Percentiles rank a stretch among this genome's conserved stretches.
These are phyloP conservation scores for Lachancea fermentati DNA, from an alignment of 805 yeast species.

Conservation along the genomic window DNA sequence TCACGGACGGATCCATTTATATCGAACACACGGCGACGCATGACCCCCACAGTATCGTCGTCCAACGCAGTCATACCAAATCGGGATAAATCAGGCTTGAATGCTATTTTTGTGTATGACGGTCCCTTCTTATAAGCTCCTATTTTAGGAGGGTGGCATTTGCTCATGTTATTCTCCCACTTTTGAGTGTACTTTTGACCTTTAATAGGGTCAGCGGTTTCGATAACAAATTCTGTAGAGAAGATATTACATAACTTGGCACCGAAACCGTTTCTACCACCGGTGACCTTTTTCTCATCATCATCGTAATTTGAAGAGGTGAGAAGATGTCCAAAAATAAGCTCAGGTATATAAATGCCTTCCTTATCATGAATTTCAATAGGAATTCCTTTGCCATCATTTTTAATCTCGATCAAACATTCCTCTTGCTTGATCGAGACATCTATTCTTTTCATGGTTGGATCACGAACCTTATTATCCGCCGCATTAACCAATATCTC, in stretches of 20 bases:
- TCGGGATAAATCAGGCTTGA: conserved; percentile 78
- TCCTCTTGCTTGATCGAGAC: conserved; percentile 76
- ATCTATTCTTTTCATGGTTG: conserved; percentile 76
- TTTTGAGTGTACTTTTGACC: conserved; percentile 67
- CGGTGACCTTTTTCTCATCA: conserved; percentile 89
- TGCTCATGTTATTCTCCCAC: conserved; percentile 85
- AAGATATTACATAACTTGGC: conserved; percentile 96
- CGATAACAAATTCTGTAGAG: conserved; percentile 78
- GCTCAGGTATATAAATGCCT: conserved; percentile 87
- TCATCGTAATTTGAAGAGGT: conserved; percentile 97
- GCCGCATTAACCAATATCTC: conserved; percentile 98
- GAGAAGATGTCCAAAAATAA: conserved; percentile 89
- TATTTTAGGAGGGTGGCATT: conserved; percentile 70
- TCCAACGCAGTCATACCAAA: conserved; percentile 85
- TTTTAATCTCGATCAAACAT: conserved; percentile 71
- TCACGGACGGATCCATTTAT: conserved; percentile 90
- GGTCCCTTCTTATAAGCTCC: conserved; percentile 43
- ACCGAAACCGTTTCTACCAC: conserved; percentile 98
- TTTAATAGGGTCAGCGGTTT: conserved; percentile 73
- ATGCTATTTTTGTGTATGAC: conserved; percentile 82
- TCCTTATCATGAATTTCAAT: conserved; percentile 90
- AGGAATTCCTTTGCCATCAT: conserved; percentile 95
- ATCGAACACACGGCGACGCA: conserved; percentile 92
- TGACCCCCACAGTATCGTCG: conserved; percentile 73
- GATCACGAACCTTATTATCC: conserved; percentile 94